These are phyloP conservation scores for Strobilomyces dryophilus DNA, from an alignment of 768 basidiomycete genomes.

Conservation along the genomic window DNA sequence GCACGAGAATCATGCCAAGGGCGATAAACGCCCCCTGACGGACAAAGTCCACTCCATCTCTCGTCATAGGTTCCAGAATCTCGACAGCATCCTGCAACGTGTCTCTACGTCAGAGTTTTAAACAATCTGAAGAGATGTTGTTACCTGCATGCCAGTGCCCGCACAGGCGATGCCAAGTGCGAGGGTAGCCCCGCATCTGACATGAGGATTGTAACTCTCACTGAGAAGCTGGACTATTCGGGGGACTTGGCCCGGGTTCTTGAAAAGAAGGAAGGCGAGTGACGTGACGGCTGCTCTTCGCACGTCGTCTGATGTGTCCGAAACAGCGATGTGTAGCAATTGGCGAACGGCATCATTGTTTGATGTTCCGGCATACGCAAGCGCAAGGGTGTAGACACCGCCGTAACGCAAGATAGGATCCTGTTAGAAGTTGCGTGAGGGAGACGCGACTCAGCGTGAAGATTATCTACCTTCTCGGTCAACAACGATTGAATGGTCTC, in stretches of 20 bases:
- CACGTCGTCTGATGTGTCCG: conserved; percentile 97
- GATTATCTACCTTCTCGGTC: conserved; percentile 70
- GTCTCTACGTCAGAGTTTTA: background rate
- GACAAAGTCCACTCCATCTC: conserved; percentile 97
- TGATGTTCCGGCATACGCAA: conserved; percentile 95
- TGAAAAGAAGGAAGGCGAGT: conserved; percentile 94
- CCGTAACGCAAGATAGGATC: conserved; percentile 97
- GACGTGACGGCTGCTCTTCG: conserved; percentile 94
- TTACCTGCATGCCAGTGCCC: conserved; percentile 89
- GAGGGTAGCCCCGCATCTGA: conserved; percentile 93
- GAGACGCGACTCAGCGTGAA: background rate
- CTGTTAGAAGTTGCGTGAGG: conserved; percentile 37
- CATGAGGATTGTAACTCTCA: conserved; percentile 99
- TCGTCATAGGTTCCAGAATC: conserved; percentile 96
- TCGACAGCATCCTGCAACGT: conserved; percentile 81
- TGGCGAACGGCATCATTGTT: conserved; percentile 91
- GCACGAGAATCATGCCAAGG: conserved; percentile 93
- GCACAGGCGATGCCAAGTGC: conserved; percentile 97
- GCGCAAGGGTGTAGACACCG: conserved; percentile 92
- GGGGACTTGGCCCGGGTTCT: conserved; percentile 94
- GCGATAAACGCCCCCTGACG: conserved; percentile 96
- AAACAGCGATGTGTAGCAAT: conserved; percentile 93
- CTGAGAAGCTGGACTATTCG: conserved; percentile 94
- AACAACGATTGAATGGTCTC: conserved; percentile 72
- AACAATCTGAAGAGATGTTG: conserved; percentile 12